Conservation (phyloP, 1,284 basidiomycete species). For the Moesziomyces antarcticus region DNA sequence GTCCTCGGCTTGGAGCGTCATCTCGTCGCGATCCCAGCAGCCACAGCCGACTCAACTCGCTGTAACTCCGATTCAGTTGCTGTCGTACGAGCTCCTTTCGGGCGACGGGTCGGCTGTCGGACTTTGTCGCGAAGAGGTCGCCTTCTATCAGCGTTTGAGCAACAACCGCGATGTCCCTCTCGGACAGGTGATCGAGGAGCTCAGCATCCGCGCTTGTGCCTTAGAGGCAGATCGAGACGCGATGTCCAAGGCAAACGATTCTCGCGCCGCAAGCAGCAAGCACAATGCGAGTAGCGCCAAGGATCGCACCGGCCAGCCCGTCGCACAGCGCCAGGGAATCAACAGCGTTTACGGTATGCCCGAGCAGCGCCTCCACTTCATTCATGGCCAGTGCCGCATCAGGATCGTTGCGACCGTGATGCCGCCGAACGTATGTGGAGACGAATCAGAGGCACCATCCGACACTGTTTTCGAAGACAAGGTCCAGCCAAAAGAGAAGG, state of each 20-base stretch:
- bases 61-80: conserved; percentile 21
- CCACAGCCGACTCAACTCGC: conserved; percentile 13
- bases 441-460: conserved; percentile 1
- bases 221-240: conserved; percentile 37
- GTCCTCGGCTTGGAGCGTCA: conserved; percentile 22
- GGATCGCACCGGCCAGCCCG: conserved; percentile 5
- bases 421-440: conserved; percentile 27
- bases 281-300: conserved; percentile 8
- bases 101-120: conserved; percentile 15
- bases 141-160: conserved; percentile 53
- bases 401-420: conserved; percentile 42
- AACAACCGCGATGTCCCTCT: conserved; percentile 50
- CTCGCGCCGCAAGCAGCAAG: conserved; percentile 25
- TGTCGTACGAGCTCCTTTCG: conserved; percentile 37
- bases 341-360: conserved; percentile 29
- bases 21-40: conserved; percentile 24
- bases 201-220: conserved; percentile 43
- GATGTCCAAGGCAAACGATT: conserved; percentile 14
- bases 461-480: conserved; percentile 6
- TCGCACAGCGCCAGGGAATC: conserved; percentile 2
- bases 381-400: conserved; percentile 49
- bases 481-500: background rate
- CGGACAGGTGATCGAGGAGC: conserved; percentile 60
- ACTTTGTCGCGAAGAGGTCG: conserved; percentile 45
- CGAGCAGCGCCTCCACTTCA: conserved; percentile 46